Evolutionary conservation across 441 rosid genomes (phyloP), one percentile per base, ranked within the genome.

Genomic region (Pelargonium myrrhifolium): DNA sequence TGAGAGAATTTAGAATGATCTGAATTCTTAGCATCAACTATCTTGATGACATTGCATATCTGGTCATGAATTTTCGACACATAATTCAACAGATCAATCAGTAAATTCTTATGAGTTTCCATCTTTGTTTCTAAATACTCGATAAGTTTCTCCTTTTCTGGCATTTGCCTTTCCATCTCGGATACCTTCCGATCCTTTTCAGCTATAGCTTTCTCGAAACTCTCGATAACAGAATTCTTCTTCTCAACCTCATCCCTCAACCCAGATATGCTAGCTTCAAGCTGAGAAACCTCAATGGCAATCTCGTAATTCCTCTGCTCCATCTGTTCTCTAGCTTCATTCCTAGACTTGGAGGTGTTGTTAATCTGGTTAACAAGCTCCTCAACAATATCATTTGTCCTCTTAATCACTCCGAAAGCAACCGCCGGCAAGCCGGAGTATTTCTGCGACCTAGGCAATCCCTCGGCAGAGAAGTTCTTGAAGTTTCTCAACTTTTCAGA

Each of bases 271-370:
- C 91, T 78, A 53, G 97, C 90, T 75, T 90, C 96, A 67, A 93
- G 85, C 82, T 90, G 90, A 22, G 94, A 90, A 79, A 93, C 98
- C 78, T 90, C 92, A 40, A 87, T 85, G 58, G 98, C 95, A 67
- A 93, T 90, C 76, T 93, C 96, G 65, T 86, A 93, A 71, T 90
- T 93, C 67, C 99, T 82, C 71, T 90, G 95, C 60, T 87, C 99
- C 78, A 91, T 77, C 76, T 88, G 90, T 74, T 83, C 96, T 75
- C 97, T 89, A 9, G 84, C 92, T 62, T 91, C 96, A 71, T 93
- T 85, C 63, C 96, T 85, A 15, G 96, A 81, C 77, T 89, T 93
- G 0, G 78, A 68, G 1, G 83, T 60, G 10, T 61, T 64, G 71
- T 89, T 89, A 0, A 89, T 72, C 83, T 91, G 92, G 78, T 66